phyloP scores from a whole-genome alignment of 1,139 yeast genomes.

The Hansenula lynferdii region DNA sequence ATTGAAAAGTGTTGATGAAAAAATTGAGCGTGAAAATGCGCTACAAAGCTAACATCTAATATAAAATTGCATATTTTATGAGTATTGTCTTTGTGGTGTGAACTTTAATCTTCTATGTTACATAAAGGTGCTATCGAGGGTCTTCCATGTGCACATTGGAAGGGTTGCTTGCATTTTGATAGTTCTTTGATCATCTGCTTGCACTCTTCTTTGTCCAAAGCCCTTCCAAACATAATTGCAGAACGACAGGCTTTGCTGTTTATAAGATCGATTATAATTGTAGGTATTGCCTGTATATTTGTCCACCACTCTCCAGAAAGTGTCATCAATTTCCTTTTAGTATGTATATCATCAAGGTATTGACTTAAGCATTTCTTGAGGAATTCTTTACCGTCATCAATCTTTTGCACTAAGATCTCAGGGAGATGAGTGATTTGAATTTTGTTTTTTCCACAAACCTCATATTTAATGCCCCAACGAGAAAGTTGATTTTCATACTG shows the following conservation, averaged over 20 bases:
- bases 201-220: constrained; percentile 41
- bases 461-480: constrained; percentile 41
- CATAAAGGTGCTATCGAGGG: constrained; percentile 65
- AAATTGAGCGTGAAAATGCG: constrained; percentile 2
- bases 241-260: constrained; percentile 67
- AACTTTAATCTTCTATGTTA: too few relatives aligned
- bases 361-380: constrained; percentile 35
- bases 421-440: constrained; percentile 38
- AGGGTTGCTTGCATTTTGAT: constrained; percentile 52
- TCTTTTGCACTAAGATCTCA: constrained; percentile 28
- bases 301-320: constrained; percentile 28
- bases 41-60: not conserved
- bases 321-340: constrained; percentile 13
- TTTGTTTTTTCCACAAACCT: not conserved
- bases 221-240: constrained; percentile 72
- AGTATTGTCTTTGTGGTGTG: too few relatives aligned
- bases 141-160: constrained; percentile 85
- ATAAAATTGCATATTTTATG: not conserved
- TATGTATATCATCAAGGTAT: constrained; percentile 37
- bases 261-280: constrained; percentile 41
- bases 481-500: constrained; percentile 29
- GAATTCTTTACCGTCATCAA: constrained; percentile 24
- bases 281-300: constrained; percentile 38
- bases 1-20: constrained; percentile 26
- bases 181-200: constrained; percentile 36